Base-by-base conservation (phyloP, 2,329 filamentous ascomycete genomes). In the Pyricularia pennisetigena region DNA sequence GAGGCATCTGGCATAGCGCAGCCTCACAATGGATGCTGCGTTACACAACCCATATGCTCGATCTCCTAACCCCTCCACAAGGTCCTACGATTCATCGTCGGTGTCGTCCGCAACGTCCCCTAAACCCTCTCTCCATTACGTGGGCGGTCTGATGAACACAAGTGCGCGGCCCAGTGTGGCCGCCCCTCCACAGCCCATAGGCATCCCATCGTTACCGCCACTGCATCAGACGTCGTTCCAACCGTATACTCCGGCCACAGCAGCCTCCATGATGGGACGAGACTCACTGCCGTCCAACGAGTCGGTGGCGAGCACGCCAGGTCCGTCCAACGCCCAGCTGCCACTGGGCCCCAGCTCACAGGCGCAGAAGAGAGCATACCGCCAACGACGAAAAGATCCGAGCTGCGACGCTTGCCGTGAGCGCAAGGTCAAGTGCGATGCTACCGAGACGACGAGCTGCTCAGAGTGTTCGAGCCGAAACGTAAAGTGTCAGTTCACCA, bases 401-500 rank as follows among this genome's bases (percentile, higher is more conserved):
- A 98, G 93, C 75, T 99, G 95, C 78, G 95, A 99, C 82, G 95
- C 95, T 66, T 99, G 95, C 77, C 87, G 95, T 70, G 95, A 99
- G 74, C 82, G 88, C 71, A 91, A 91, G 79, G 88, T 91, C 75
- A 91, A 91, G 85, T 99, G 95, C 78, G 95, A 99, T 81, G 95
- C 95, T 35, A 98, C 95, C 20, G 95, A 98, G 77, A 97, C 92
- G 23, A 90, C 92, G 12, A 97, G 94, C 79, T 99, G 95, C 78
- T 97, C 95, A 1, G 95, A 99, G 79, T 99, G 95, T 80, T 95
- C 93, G 4, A 97, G 94, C 77, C 90, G 95, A 72, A 96, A 94
- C 76, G 94, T 98, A 72, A 97, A 96, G 78, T 99, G 95, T 76
- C 94, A 98, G 76, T 99, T 99, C 77, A 99, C 95, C 66, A 99